These are phyloP conservation scores for Talaromyces marneffei DNA, from an alignment of 2,329 filamentous ascomycete species.

Conservation along the genomic window DNA sequence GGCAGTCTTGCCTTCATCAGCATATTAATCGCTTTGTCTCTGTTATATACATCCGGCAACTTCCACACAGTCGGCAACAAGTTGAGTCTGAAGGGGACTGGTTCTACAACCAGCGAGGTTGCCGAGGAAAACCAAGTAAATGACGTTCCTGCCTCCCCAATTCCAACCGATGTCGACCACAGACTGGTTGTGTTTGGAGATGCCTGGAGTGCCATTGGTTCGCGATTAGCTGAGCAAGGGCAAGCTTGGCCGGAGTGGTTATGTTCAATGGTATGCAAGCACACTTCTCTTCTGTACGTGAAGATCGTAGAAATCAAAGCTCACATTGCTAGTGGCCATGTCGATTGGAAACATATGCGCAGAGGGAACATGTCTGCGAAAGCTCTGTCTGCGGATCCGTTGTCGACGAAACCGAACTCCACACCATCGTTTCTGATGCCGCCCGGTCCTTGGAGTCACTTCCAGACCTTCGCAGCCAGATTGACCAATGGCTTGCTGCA, in stretches of 20 bases:
- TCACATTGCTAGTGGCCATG: conserved; percentile 26
- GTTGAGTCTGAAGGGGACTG: neutral
- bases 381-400: conserved; percentile 27
- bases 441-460: conserved; percentile 24
- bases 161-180: conserved; percentile 20
- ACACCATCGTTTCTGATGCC: conserved; percentile 17
- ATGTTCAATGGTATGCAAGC: conserved; percentile 28
- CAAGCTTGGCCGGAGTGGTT: conserved; percentile 33
- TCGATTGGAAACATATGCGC: conserved; percentile 30
- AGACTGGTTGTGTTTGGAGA: conserved; percentile 36
- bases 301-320: conserved; percentile 11
- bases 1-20: conserved; percentile 10
- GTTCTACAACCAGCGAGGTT: neutral
- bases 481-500: conserved; percentile 30
- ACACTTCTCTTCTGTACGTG: neutral
- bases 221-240: conserved; percentile 22
- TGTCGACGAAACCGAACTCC: conserved; percentile 30
- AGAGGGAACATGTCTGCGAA: conserved; percentile 24
- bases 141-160: conserved; percentile 16
- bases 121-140: conserved; percentile 16
- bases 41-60: conserved; percentile 10
- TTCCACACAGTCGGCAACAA: conserved; percentile 24
- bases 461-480: conserved; percentile 34
- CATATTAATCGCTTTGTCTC: conserved; percentile 4
- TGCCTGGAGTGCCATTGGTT: conserved; percentile 35